Conservation (phyloP, 2,329 filamentous ascomycete species). For the Periconia sp. region DNA sequence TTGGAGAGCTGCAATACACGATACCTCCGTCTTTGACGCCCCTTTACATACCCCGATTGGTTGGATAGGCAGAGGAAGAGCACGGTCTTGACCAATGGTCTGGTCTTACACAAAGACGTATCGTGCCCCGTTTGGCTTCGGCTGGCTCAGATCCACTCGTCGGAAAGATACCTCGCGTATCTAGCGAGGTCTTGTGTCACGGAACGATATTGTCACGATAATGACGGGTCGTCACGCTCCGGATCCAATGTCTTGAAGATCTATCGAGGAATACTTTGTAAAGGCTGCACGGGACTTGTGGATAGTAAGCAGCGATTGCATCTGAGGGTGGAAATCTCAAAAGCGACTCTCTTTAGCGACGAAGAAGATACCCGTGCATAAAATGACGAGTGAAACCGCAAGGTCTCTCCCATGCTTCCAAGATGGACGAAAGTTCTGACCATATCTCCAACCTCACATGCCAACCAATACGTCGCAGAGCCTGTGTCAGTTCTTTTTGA, state of each 20-base stretch:
- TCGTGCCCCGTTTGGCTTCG: constrained; percentile 26
- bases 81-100: constrained; percentile 32
- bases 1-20: constrained; percentile 38
- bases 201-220: constrained; percentile 25
- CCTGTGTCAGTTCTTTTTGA: constrained; percentile 53
- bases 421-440: constrained; percentile 41
- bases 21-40: constrained; percentile 31
- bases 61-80: constrained; percentile 37
- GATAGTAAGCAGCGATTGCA: constrained; percentile 26
- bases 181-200: constrained; percentile 57
- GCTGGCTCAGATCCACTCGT: constrained; percentile 55
- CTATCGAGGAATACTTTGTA: constrained; percentile 3
- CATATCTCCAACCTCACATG: constrained; percentile 49
- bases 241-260: constrained; percentile 27
- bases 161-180: constrained; percentile 54
- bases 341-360: constrained; percentile 8
- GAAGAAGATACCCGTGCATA: constrained; percentile 53
- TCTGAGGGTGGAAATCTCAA: constrained; percentile 14
- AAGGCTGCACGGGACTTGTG: constrained; percentile 25
- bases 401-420: constrained; percentile 30
- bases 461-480: constrained; percentile 42
- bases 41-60: constrained; percentile 34
- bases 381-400: constrained; percentile 13
- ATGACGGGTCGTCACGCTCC: constrained; percentile 44
- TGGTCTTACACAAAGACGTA: constrained; percentile 51